Percentiles rank a stretch among this genome's conserved stretches.
phyloP scores from a whole-genome alignment of 495 filamentous ascomycete species.

The Bathelium albidoporum region DNA sequence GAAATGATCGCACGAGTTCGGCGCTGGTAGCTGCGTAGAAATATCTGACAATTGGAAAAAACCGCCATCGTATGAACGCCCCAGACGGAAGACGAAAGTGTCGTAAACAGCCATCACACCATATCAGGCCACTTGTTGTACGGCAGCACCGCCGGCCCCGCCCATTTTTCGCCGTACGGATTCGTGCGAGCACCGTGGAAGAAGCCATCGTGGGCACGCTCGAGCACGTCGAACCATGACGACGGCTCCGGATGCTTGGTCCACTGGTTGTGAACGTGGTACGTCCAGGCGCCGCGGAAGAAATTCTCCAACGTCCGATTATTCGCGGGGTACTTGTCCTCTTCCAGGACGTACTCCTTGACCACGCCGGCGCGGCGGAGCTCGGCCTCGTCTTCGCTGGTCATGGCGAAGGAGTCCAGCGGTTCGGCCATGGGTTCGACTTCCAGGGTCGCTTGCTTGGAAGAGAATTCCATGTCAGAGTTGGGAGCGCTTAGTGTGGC shows the following conservation, averaged over 20 bases:
- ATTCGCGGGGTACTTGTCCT: slow-evolving; percentile 42
- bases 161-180: slow-evolving; percentile 45
- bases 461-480: neutral
- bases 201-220: slow-evolving; percentile 46
- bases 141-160: slow-evolving; percentile 31
- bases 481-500: neutral
- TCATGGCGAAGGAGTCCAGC: slow-evolving; percentile 25
- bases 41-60: too few species aligned
- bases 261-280: slow-evolving; percentile 53
- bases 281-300: slow-evolving; percentile 47
- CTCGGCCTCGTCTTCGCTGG: slow-evolving; percentile 25
- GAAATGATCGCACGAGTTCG: too few species aligned
- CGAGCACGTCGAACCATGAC: slow-evolving; percentile 46
- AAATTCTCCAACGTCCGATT: slow-evolving; percentile 48
- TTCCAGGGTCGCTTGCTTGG: neutral
- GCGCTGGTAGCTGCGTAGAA: too few species aligned
- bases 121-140: slow-evolving; percentile 33
- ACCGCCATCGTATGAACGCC: too few species aligned
- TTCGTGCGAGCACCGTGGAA: slow-evolving; percentile 35
- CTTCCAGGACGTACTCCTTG: slow-evolving; percentile 32
- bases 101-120: slow-evolving; percentile 16
- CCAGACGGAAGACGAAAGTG: neutral
- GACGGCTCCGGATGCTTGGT: slow-evolving; percentile 43
- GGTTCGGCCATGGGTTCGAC: slow-evolving; percentile 3
- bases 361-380: slow-evolving; percentile 28